Evolutionary conservation across 352 stramenopile species (phyloP).

Genomic region (Pythium dissimile): DNA sequence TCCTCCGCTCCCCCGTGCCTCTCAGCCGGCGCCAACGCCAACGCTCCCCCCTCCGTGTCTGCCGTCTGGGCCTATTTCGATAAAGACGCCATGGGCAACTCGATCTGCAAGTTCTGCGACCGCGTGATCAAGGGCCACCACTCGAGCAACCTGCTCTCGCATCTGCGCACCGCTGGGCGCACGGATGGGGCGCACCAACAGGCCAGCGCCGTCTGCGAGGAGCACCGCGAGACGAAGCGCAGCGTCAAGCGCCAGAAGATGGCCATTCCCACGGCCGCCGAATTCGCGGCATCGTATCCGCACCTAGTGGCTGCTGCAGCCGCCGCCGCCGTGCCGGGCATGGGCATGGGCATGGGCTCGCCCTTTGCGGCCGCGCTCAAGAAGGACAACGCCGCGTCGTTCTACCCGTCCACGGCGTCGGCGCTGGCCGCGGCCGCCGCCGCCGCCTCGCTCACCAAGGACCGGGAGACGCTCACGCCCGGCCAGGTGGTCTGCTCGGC

Average conservation of each 20-base stretch:
- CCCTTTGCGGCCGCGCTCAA: constrained; percentile 22
- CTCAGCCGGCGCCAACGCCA: neutral
- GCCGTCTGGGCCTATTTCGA: constrained; percentile 85
- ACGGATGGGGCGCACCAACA: constrained; percentile 71
- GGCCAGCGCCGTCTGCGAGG: constrained; percentile 68
- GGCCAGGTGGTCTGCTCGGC: constrained; percentile 32
- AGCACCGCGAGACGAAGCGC: constrained; percentile 78
- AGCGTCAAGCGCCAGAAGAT: constrained; percentile 73
- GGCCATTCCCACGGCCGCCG: constrained; percentile 41
- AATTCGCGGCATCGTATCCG: constrained; percentile 48
- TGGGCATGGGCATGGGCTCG: constrained; percentile 11
- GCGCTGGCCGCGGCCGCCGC: constrained; percentile 37
- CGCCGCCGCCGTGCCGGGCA: constrained; percentile 30
- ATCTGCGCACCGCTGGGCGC: constrained; percentile 68
- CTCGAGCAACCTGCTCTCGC: constrained; percentile 78
- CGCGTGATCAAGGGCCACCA: constrained; percentile 85
- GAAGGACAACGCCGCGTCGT: constrained; percentile 15
- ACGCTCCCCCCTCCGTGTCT: constrained; percentile 56
- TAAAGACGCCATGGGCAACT: constrained; percentile 72
- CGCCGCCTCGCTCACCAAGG: constrained; percentile 42
- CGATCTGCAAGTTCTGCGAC: constrained; percentile 82
- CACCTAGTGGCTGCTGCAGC: constrained; percentile 43
- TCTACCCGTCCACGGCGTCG: constrained; percentile 16
- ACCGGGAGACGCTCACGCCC: constrained; percentile 21
- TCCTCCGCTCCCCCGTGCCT: too few species aligned